Evolutionary conservation across 2,329 filamentous ascomycete genomes (phyloP), one percentile per base, ranked within the genome.

Genomic region (Didymella pinodella): DNA sequence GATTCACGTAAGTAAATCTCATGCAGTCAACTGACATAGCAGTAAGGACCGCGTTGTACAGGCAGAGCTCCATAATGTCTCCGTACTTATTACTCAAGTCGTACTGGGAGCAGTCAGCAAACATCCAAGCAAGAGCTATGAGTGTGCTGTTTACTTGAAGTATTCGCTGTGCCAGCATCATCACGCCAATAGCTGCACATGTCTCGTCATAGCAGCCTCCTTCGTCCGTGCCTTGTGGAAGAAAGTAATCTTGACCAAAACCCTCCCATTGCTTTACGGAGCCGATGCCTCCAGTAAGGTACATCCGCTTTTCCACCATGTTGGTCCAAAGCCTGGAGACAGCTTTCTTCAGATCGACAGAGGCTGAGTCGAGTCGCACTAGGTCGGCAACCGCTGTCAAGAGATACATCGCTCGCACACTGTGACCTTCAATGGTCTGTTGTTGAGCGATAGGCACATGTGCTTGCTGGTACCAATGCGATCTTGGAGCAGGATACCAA

Each of bases 161-260:
- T 10, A 53, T 52, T 6, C 55, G 41, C 26, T 57, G 31, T 16
- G 48, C 54, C 14, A 57, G 34, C 48, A 57, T 52, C 41, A 52
- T 57, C 4, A 52, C 54, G 16, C 48, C 54, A n/a, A 57, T 57
- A 14, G 54, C 41, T 40, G 48, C 54, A 85, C 86, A 65, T 85
- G 86, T 88, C 70, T 88, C 86, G 1, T 84, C 80, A 69, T 88
- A 88, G 65, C 86, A 87, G 1, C 85, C 86, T 4, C 86, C 85
- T 60, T 87, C 85, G 57, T 87, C 86, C 0, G 83, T 83, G 3
- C 82, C 78, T 36, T 86, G 83, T 1, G 85, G 85, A 4, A 88
- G 75, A 68, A 85, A 48, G 4, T 86, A 86, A 59, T 86, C 81
- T 36, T 81, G 77, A 0, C 85, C 85, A 65, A 88, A 88, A 3